Base-by-base conservation (phyloP, 2,329 filamentous ascomycete genomes). In the Dothiorella sarmentorum region DNA sequence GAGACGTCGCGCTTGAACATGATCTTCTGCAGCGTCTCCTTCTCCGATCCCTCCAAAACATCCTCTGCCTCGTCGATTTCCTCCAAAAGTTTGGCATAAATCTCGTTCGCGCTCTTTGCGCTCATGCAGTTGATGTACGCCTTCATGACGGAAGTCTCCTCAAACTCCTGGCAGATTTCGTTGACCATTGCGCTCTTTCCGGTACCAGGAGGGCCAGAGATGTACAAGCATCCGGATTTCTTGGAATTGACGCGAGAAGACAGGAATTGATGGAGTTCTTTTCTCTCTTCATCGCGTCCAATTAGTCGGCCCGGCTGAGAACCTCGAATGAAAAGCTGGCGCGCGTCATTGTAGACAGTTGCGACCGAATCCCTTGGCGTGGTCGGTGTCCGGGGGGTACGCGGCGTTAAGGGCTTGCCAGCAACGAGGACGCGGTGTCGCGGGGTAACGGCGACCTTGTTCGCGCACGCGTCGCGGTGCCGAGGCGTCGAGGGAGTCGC, bases 61-160 rank as follows among this genome's bases (percentile, higher is more conserved):
- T 87, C 82, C 17, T 76, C 73, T 29, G 82, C 79, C 58, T 86
- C 80, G 11, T 81, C 81, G 40, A 93, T 84, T 57, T 83, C 82
- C 63, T 90, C 86, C 11, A 93, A 75, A 17, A 99, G 78, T 18
- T 87, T 92, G 62, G 82, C 82, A 73, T 95, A 96, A 20, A 99
- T 81, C 69, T 97, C 92, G 64, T 85, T 86, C 2, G 91, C 90
- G 31, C 86, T 90, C 68, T 94, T 95, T 74, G 97, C 86, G 74
- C 92, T 96, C 86, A 97, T 97, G 75, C 94, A 99, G 72, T 99
- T 99, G 79, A 99, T 82, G 68, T 92, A 93, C 2, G 86, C 86
- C 56, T 87, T 85, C 66, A 84, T 85, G 56, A 94, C 78, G 3
- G 73, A 73, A 11, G 73, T 67, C 2, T 77, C 72, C 31, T 77